These are phyloP conservation scores for Gaeumannomyces tritici DNA, from an alignment of 2,329 filamentous ascomycete genomes.

Conservation along the genomic window DNA sequence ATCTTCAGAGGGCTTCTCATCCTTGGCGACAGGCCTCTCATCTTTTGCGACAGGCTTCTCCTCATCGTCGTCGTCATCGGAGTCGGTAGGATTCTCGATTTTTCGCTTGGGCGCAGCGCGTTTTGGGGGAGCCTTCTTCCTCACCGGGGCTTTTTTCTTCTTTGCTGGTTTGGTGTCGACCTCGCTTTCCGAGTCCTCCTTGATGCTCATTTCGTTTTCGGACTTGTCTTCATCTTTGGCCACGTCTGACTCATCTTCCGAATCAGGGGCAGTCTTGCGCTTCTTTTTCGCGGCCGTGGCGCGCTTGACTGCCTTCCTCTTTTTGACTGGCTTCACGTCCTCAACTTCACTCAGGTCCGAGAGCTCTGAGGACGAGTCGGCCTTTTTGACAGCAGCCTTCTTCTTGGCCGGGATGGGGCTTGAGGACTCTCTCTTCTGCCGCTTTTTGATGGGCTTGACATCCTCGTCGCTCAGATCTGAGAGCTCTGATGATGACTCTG, in stretches of 20 bases:
- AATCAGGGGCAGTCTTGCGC: conserved; percentile 18
- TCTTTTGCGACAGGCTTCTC: conserved; percentile 15
- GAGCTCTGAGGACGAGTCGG: conserved; percentile 8
- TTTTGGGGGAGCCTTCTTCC: conserved; percentile 8
- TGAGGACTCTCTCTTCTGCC: conserved; percentile 7
- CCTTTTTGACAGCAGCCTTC: conserved; percentile 4
- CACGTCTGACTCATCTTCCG: conserved; percentile 16
- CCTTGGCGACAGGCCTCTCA: conserved; percentile 14
- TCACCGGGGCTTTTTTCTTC: conserved; percentile 11
- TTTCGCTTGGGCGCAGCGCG: background rate
- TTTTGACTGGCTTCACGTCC: conserved; percentile 5
- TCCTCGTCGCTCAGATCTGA: too few species aligned
- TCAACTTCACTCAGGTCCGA: background rate
- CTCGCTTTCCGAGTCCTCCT: conserved; percentile 17
- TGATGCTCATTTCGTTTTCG: conserved; percentile 3
- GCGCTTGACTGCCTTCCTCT: conserved; percentile 10
- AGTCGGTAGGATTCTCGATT: conserved; percentile 18
- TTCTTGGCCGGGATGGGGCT: conserved; percentile 5
- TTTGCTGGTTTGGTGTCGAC: conserved; percentile 13
- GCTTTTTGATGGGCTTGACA: conserved; percentile 7
- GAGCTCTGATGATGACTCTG: too few species aligned
- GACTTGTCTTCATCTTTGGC: conserved; percentile 11
- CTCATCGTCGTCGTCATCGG: conserved; percentile 15
- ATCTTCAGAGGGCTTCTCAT: conserved; percentile 5
- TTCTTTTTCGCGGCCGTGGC: background rate